phyloP scores from a whole-genome alignment of 2,329 filamentous ascomycete genomes.

The Phoma sp. region DNA sequence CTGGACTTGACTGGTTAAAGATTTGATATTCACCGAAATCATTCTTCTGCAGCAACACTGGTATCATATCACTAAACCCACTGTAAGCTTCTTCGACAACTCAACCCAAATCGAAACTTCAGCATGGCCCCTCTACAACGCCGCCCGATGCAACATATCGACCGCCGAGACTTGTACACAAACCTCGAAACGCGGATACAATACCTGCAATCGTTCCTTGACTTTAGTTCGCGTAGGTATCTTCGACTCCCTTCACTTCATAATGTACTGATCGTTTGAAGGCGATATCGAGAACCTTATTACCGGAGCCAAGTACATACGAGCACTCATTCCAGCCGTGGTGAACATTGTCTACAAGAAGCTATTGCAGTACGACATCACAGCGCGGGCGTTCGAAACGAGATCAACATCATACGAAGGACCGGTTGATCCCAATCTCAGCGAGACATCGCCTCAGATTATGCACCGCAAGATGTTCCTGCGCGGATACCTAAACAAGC shows the following conservation, averaged over 20 bases:
- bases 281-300: conserved; percentile 75
- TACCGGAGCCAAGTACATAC: conserved; percentile 76
- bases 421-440: conserved; percentile 67
- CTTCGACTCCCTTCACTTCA: not conserved
- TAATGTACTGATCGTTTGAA: not conserved
- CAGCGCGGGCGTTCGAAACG: conserved; percentile 74
- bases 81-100: not conserved
- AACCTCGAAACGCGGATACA: conserved; percentile 71
- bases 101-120: not conserved
- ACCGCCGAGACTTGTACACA: conserved; percentile 74
- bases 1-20: not conserved
- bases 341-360: conserved; percentile 88
- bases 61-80: not conserved
- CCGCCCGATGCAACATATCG: conserved; percentile 64
- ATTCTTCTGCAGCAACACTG: not conserved
- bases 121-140: conserved; percentile 36
- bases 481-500: conserved; percentile 74
- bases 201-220: conserved; percentile 77
- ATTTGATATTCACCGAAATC: not conserved
- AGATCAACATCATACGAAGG: conserved; percentile 68
- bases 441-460: conserved; percentile 76
- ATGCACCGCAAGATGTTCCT: conserved; percentile 78
- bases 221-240: conserved; percentile 71
- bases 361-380: conserved; percentile 80
- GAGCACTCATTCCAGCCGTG: conserved; percentile 79